Conservation (phyloP, 495 filamentous ascomycete species). For the Rostrohypoxylon terebratum region DNA sequence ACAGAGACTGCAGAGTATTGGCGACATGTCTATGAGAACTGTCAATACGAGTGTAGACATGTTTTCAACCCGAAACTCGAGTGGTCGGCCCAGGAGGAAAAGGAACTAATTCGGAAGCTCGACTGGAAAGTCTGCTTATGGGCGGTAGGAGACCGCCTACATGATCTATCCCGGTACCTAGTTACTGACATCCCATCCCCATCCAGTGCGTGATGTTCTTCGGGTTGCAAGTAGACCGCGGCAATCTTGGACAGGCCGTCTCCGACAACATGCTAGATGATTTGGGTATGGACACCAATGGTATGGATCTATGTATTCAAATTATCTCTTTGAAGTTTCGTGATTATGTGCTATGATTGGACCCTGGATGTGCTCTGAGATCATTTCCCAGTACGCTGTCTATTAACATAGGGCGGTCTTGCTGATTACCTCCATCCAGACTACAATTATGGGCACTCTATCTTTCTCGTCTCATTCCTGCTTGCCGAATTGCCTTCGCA, state of each 20-base stretch:
- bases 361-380: background rate
- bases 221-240: slow-evolving; percentile 67
- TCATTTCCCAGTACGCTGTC: background rate
- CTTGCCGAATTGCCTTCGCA: slow-evolving; percentile 79
- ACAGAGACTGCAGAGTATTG: slow-evolving; percentile 46
- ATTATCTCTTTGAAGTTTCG: background rate
- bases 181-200: slow-evolving; percentile 15
- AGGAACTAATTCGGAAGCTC: slow-evolving; percentile 61
- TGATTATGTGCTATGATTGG: slow-evolving; percentile 26
- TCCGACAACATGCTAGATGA: slow-evolving; percentile 68
- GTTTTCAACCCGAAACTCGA: slow-evolving; percentile 64
- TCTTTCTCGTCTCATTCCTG: slow-evolving; percentile 76
- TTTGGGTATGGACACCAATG: slow-evolving; percentile 65
- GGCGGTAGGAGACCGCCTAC: slow-evolving; percentile 56
- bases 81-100: slow-evolving; percentile 68
- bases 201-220: slow-evolving; percentile 64
- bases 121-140: slow-evolving; percentile 64
- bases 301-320: slow-evolving; percentile 37
- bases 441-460: slow-evolving; percentile 80
- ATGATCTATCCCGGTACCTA: background rate
- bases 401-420: slow-evolving; percentile 38
- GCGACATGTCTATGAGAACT: slow-evolving; percentile 49
- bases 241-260: slow-evolving; percentile 67
- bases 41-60: slow-evolving; percentile 61
- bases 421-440: slow-evolving; percentile 48